phyloP scores from a whole-genome alignment of 208 protist genomes.

The Wallacemonas sp. region DNA sequence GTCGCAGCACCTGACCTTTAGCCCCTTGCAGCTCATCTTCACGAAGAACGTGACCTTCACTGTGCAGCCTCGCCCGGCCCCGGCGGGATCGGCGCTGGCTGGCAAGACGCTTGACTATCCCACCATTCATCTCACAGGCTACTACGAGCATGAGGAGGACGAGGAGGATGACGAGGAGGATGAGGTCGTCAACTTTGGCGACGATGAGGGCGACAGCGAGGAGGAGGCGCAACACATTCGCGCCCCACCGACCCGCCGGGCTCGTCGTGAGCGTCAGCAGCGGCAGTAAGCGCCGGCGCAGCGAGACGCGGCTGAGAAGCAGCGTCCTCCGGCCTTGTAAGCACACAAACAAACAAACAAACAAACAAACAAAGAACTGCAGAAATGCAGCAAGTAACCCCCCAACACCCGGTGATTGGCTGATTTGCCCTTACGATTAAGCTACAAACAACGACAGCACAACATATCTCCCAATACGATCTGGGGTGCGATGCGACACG shows the following conservation, averaged over 20 bases:
- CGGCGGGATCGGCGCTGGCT: background rate
- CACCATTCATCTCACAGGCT: constrained; percentile 76
- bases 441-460: no score
- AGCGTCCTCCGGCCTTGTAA: no score
- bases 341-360: no score
- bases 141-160: constrained; percentile 67
- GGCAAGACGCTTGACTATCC: constrained; percentile 23
- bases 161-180: constrained; percentile 26
- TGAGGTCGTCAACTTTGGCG: constrained; percentile 22
- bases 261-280: constrained; percentile 1
- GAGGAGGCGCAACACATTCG: constrained; percentile 16
- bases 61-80: constrained; percentile 33
- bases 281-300: no score
- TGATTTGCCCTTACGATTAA: no score
- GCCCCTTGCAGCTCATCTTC: constrained; percentile 76
- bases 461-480: no score
- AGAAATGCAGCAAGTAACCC: no score
- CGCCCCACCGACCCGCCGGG: background rate
- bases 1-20: constrained; percentile 43
- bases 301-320: no score
- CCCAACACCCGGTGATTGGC: no score
- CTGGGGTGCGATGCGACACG: no score
- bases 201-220: constrained; percentile 24
- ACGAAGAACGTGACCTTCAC: constrained; percentile 58
- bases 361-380: no score